Conservation (phyloP, 805 yeast genomes). For the Scheffersomyces lignosus region DNA sequence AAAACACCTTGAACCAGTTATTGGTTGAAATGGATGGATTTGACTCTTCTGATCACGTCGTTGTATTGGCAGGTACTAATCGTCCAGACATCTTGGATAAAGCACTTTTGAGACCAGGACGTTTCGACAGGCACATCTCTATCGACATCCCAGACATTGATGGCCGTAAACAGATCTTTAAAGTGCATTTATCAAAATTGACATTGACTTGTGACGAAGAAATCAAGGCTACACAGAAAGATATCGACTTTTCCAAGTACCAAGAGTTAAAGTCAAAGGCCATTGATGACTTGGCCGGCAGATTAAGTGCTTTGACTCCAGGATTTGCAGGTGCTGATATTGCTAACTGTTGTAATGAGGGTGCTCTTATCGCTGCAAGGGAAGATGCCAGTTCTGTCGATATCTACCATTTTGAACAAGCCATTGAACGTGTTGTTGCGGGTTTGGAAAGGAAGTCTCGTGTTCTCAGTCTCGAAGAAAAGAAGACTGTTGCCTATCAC, state of each 20-base stretch:
- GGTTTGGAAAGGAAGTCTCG: conserved; percentile 88
- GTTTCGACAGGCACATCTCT: conserved; percentile 87
- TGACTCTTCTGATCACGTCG: conserved; percentile 83
- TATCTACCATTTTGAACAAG: conserved; percentile 79
- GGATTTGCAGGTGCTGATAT: conserved; percentile 97
- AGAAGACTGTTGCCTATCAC: conserved; percentile 85
- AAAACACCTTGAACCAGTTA: conserved; percentile 86
- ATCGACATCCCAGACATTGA: conserved; percentile 86
- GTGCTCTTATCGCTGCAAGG: conserved; percentile 91
- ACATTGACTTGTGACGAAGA: conserved; percentile 44
- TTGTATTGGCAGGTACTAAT: conserved; percentile 93
- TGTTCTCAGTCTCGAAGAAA: conserved; percentile 76
- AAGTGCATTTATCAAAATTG: conserved; percentile 71
- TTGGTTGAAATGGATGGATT: conserved; percentile 97
- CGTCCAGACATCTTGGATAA: conserved; percentile 88
- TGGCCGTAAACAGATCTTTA: conserved; percentile 84
- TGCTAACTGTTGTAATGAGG: conserved; percentile 93
- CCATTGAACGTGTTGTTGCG: conserved; percentile 91
- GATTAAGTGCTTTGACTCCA: conserved; percentile 88
- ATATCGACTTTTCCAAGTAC: conserved; percentile 39
- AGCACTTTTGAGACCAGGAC: conserved; percentile 90
- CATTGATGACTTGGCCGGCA: conserved; percentile 67
- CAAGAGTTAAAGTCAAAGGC: conserved; percentile 42
- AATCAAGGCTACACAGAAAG: conserved; percentile 33
- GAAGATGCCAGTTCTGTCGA: conserved; percentile 60